These are phyloP conservation scores for Pleurotus tuber-regium DNA, from an alignment of 768 basidiomycete genomes.

Conservation along the genomic window DNA sequence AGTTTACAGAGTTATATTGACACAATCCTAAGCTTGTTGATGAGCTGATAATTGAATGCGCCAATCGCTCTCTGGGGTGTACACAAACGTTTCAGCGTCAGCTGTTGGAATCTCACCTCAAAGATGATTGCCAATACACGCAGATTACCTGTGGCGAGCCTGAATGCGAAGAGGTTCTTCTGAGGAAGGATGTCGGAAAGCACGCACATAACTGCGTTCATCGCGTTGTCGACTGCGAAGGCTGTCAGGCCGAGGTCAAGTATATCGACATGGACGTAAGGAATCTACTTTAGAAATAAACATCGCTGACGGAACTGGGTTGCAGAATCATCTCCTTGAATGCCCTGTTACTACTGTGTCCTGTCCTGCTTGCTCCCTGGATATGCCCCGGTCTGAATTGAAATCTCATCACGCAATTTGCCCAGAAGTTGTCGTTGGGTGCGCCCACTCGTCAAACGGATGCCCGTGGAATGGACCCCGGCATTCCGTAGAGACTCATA, in stretches of 20 bases:
- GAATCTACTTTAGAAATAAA: constrained; percentile 1
- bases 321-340: constrained; percentile 35
- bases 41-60: constrained; percentile 75
- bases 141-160: constrained; percentile 48
- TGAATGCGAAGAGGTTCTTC: constrained; percentile 41
- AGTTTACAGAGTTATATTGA: too few species aligned
- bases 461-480: constrained; percentile 54
- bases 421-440: constrained; percentile 34
- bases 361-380: constrained; percentile 40
- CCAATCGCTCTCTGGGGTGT: constrained; percentile 59
- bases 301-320: constrained; percentile 3
- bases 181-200: constrained; percentile 40
- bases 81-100: constrained; percentile 64
- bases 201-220: constrained; percentile 35
- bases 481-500: constrained; percentile 33
- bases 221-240: constrained; percentile 36
- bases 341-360: constrained; percentile 34
- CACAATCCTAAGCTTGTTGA: constrained; percentile 64
- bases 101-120: constrained; percentile 58
- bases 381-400: constrained; percentile 31
- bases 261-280: constrained; percentile 37
- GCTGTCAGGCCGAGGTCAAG: constrained; percentile 32
- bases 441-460: constrained; percentile 47
- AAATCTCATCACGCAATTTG: constrained; percentile 37
- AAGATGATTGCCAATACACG: constrained; percentile 57